Evolutionary conservation across 768 basidiomycete genomes (phyloP), one percentile per base, ranked within the genome.

Genomic region (Psilocybe subaeruginosa): DNA sequence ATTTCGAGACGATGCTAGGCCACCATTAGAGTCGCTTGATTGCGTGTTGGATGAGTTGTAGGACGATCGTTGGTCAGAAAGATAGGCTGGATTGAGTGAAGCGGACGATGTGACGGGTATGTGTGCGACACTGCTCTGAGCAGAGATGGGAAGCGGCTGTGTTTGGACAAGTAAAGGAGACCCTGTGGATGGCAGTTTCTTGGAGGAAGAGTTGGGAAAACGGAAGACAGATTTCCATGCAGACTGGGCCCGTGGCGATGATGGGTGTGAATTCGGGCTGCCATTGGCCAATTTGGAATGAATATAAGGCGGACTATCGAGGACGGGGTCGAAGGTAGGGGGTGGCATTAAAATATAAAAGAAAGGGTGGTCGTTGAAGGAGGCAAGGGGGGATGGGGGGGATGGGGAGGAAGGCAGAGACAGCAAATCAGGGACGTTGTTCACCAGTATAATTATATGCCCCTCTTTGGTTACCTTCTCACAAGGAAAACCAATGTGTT

Each of bases 161-260:
- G 85, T 82, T 73, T 90, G 84, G 59, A 87, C 75, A 50, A 82
- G 70, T 58, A 87, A 74, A 17, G 82, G 72, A 49, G 85, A 70
- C 41, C 72, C 70, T 64, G 76, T 78, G 45, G 66, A 70, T 23
- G 77, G 64, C 35, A 80, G 74, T 75, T 87, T 91, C 78, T 84
- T 88, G 52, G 85, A 84, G 7, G 89, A 88, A 33, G 80, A 73
- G 67, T 79, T 89, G 29, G 80, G 86, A 60, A 92, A 78, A 63
- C 90, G 86, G 77, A 93, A 87, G 63, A 92, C 82, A 19, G 89
- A 86, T 74, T 87, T 92, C 91, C 91, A 93, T 54, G 77, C 66
- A 46, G 73, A 73, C 54, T 76, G 77, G 9, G 70, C 63, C 47
- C 71, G 70, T 45, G 46, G 56, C 14, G 74, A 73, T 48, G 74